These are phyloP conservation scores for Scedosporium aurantiacum DNA, from an alignment of 2,329 filamentous ascomycete species.

Conservation along the genomic window DNA sequence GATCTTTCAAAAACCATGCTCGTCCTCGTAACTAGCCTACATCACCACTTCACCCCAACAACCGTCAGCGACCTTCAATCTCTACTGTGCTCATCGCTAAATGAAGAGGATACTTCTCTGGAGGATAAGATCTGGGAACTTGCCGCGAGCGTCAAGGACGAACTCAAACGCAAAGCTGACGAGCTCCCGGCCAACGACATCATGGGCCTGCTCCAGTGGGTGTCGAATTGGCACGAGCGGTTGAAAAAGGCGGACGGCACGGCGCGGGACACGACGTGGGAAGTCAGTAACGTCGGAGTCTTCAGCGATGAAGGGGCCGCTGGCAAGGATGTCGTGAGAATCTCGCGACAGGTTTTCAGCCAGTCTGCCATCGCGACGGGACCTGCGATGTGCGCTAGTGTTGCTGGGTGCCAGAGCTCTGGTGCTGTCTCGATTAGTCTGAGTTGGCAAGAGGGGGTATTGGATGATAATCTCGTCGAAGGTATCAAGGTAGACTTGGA, in stretches of 20 bases:
- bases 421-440: slow-evolving; percentile 30
- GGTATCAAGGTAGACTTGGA: slow-evolving; percentile 26
- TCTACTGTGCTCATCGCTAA: background rate
- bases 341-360: slow-evolving; percentile 36
- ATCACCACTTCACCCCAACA: slow-evolving; percentile 18
- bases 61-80: slow-evolving; percentile 12
- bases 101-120: background rate
- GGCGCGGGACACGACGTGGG: slow-evolving; percentile 32
- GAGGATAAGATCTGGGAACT: slow-evolving; percentile 28
- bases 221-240: slow-evolving; percentile 31
- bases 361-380: slow-evolving; percentile 35
- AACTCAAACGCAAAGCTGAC: slow-evolving; percentile 21
- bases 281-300: slow-evolving; percentile 41
- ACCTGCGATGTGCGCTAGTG: slow-evolving; percentile 31
- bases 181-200: slow-evolving; percentile 31
- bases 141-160: slow-evolving; percentile 22
- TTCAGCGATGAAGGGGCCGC: slow-evolving; percentile 12
- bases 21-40: slow-evolving; percentile 26
- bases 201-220: slow-evolving; percentile 27
- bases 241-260: slow-evolving; percentile 30
- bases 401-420: slow-evolving; percentile 29
- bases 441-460: slow-evolving; percentile 35
- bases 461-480: slow-evolving; percentile 27
- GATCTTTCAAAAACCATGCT: slow-evolving; percentile 21
- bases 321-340: slow-evolving; percentile 16